Conservation (phyloP, 148 eudicot species). For the Silene uniflora region DNA sequence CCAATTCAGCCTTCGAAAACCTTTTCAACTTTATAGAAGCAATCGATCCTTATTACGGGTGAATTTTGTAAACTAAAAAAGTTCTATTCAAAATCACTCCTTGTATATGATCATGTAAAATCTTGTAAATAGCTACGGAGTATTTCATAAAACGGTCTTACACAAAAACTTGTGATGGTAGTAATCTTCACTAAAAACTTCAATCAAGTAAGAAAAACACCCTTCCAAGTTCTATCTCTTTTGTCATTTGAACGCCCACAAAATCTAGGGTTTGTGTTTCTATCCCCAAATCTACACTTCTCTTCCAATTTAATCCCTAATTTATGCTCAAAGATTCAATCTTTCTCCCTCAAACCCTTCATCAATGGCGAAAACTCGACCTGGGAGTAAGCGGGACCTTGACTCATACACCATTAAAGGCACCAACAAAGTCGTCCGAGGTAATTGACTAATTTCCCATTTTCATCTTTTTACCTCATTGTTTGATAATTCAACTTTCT, state of each 20-base stretch:
- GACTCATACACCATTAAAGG: slow-evolving; percentile 67
- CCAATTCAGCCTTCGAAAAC: no score
- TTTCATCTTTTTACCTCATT: background rate
- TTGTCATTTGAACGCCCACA: background rate
- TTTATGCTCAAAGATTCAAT: slow-evolving; percentile 22
- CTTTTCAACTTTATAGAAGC: no score
- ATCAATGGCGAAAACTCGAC: slow-evolving; percentile 62
- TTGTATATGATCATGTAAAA: no score
- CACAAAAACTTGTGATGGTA: no score
- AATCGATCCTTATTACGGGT: no score
- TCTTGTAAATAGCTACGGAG: no score
- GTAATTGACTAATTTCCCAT: slow-evolving; percentile 21
- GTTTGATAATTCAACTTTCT: background rate
- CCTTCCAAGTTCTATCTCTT: background rate
- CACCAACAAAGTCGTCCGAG: slow-evolving; percentile 66
- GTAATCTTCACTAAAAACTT: no score
- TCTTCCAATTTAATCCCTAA: slow-evolving; percentile 18
- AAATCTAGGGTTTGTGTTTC: slow-evolving; percentile 27
- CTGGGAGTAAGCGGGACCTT: slow-evolving; percentile 50
- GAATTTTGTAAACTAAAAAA: no score
- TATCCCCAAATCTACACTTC: slow-evolving; percentile 29
- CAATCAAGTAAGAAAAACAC: no score
- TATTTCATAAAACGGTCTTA: no score
- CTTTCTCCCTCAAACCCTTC: slow-evolving; percentile 1
- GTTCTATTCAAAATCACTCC: no score